Base-by-base conservation (phyloP, 208 protist species). In the Leishmania tarentolae region DNA sequence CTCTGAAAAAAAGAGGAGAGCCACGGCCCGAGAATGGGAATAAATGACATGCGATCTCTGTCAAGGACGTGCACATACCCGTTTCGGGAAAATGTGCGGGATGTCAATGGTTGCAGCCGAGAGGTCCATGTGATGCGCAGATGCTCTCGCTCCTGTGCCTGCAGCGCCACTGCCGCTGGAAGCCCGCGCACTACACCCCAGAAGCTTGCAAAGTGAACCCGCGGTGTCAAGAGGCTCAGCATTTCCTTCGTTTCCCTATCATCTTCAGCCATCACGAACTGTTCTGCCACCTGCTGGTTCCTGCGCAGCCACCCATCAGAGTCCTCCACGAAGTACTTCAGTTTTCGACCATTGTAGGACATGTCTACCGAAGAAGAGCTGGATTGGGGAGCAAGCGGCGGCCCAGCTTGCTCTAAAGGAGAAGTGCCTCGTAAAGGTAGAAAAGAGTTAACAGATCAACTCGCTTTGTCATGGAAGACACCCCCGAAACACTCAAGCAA, bases 241-340 rank as follows among this genome's bases (percentile, higher is more conserved):
- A 96, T 84, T 81, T 97, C 94, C 50, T 74, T 80, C 42, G 83
- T 69, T 69, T 97, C 91, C 44, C 80, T 72, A 78, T 97, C 94
- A 83, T 95, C 91, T 79, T 95, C 92, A 28, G 92, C 91, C 47
- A 93, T 83, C 69, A 87, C 90, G 56, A 97, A 97, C 65, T 82
- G 78, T 50, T 94, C 79, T 6, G 87, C 91, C 31, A 86, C 83
- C 50, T 74, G 71, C 44, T 82, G 63, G 81, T 95, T 94, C 17
- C 74, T 70, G 21, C 81, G 87, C 69, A 97, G 84, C 69, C 74
- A 82, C 13, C 92, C 91, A 80, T 91, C 87, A 0, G 86, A 70
- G 81, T 97, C 91, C 63, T 97, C 94, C 50, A 96, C 86, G 57
- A 95, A 92, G 79, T 92, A 94, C 61, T 85, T 90, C 73, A 97